Base-by-base conservation (phyloP, 495 filamentous ascomycete species). In the Penicillium canariense region DNA sequence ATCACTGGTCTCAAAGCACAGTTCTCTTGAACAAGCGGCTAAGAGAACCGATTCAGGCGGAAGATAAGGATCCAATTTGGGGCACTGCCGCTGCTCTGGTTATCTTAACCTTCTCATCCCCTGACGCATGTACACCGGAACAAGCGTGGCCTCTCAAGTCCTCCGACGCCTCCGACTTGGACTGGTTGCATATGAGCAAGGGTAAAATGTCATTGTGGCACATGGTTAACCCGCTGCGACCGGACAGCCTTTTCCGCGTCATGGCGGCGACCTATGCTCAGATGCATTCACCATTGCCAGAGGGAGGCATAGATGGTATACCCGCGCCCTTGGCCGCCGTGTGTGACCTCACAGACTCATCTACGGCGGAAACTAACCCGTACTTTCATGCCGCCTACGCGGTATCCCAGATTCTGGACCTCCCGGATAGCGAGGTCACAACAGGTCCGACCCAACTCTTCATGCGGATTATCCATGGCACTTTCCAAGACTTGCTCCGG, bases 11-110 rank as follows among this genome's bases (percentile, higher is more conserved):
- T 50, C 73, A 71, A 58, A 65, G 62, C 47, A 74, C 68, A 39
- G 44, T 48, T 23, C 66, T 77, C 22, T 54, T 80, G 14, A 71
- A 72, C 57, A 69, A 52, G 32, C 59, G 63, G 30, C 28, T 80
- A 49, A 35, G 45, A 3, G 48, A 66, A 43, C 70, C 74, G 0
- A 70, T 77, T 26, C 26, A 63, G 50, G n/a, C 54, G 5, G 50
- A 65, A 48, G 74, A 76, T 20, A 70, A 67, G 42, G 77, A 80
- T 61, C 42, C 76, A 46, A 65, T 78, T 14, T 78, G 72, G 73
- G 77, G 60, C 11, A 77, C 76, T 30, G 76, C 74, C 0, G 69
- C 73, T 31, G 62, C 67, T 45, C 60, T 77, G 27, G 63, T 51
- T 15, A 61, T 76, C 7, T 52, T 77, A 6, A 59, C 63, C 44